Evolutionary conservation across 1,284 basidiomycete species (phyloP), one percentile per base, ranked within the genome.

Genomic region (Inonotus hispidus): DNA sequence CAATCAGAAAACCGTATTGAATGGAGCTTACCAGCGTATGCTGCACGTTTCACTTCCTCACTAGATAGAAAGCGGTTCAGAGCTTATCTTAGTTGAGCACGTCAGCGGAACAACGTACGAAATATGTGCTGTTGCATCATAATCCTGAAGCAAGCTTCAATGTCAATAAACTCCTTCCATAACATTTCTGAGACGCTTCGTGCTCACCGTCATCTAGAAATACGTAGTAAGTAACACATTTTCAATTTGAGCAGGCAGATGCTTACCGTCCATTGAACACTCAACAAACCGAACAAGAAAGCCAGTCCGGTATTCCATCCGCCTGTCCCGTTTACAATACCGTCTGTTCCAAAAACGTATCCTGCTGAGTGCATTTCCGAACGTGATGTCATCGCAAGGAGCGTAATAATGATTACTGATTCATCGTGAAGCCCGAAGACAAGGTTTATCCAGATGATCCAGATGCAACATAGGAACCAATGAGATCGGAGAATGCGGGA

Each of bases 201-300:
- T 59, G 60, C 78, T 70, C 69, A 85, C 86, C 62, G 88, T 88
- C 85, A 88, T 88, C 80, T 87, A 65, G 21, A 35, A 45, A 25
- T n/a, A 53, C 14, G 19, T 13, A 43, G 16, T 54, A 27, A 39
- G 8, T 14, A 25, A 7, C 13, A 27, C 27, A 11, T 14, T 27
- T 11, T 43, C 13, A 54, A 32, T 23, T 49, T 5, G 37, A 21
- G n/a, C 16, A n/a, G 3, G 39, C 13, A 41, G 37, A 49, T 3
- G 74, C 85, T 64, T 71, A 91, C 88, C 61, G 90, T 93, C 92
- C 91, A 96, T 73, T 96, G 92, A 10, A 97, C 94, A 64, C 89
- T 92, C 59, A 95, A 77, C 59, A 97, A 74, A 29, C 94, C 94
- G 65, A 97, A 88, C 56, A 95, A 74, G 77, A 96, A 95, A 1